Evolutionary conservation across 352 stramenopile species (phyloP).

Genomic region (Globisporangium iwayamae): DNA sequence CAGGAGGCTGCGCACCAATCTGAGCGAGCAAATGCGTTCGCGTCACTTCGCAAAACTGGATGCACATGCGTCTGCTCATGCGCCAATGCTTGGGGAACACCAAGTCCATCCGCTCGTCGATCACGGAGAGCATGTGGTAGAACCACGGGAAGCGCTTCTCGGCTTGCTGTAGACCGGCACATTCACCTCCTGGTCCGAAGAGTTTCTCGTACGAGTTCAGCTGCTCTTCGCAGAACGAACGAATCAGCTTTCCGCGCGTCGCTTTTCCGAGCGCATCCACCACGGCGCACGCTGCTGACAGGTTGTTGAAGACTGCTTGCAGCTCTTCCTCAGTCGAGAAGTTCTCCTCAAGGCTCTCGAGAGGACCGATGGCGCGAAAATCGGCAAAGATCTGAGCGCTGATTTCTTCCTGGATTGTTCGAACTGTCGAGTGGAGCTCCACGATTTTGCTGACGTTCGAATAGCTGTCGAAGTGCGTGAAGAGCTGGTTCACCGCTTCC

Average conservation of each 20-base stretch:
- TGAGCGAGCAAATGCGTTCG: conserved; percentile 65
- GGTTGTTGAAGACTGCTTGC: conserved; percentile 61
- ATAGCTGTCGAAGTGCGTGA: conserved; percentile 96
- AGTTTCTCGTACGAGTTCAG: conserved; percentile 56
- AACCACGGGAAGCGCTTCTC: conserved; percentile 81
- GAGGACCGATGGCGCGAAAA: conserved; percentile 81
- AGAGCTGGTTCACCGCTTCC: conserved; percentile 94
- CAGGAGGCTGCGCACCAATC: conserved; percentile 57
- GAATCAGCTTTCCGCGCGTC: conserved; percentile 66
- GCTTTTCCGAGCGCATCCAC: conserved; percentile 69
- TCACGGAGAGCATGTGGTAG: conserved; percentile 63
- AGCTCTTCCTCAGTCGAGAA: conserved; percentile 65
- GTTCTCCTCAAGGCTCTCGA: conserved; percentile 72
- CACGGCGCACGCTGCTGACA: conserved; percentile 60
- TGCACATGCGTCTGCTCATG: conserved; percentile 91
- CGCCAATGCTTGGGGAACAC: conserved; percentile 97
- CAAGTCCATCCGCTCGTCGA: conserved; percentile 84
- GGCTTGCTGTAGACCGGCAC: conserved; percentile 47
- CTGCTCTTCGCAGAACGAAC: conserved; percentile 69
- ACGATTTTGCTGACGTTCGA: conserved; percentile 90
- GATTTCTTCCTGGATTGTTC: conserved; percentile 87
- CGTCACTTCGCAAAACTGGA: conserved; percentile 91
- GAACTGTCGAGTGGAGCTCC: conserved; percentile 90
- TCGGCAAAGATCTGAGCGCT: conserved; percentile 87
- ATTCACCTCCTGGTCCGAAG: conserved; percentile 60